Base-by-base conservation (phyloP, 2,329 filamentous ascomycete species). In the Nakataea oryzae region DNA sequence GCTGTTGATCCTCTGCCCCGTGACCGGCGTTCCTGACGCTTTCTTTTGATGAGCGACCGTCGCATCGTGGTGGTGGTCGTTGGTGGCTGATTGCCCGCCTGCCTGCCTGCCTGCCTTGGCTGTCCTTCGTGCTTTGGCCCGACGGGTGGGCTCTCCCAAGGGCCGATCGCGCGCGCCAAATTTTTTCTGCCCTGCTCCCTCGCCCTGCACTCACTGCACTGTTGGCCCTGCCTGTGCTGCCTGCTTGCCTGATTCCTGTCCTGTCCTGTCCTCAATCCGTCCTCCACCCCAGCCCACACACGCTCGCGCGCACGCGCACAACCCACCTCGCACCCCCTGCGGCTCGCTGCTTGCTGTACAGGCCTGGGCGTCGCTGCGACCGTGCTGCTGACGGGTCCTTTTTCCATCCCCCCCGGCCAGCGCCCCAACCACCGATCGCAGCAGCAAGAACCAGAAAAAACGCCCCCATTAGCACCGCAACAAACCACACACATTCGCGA, bases 401-500 rank as follows among this genome's bases (percentile, higher is more conserved):
- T 60, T 60, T 54, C 58, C 26, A 41, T n/a, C 24, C 58, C 58
- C 58, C 41, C 41, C 34, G 41, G 21, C 21, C 56, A 58, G 29
- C 34, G 58, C 57, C 34, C 61, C 59, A 57, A 61, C 58, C 47
- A 47, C 61, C 54, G 61, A 62, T 62, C 61, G 63, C 65, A 61
- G 61, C 59, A 61, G 62, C 57, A 59, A 63, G 60, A 60, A 62
- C 61, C 57, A 61, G 55, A 61, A 59, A 60, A 61, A 61, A 61
- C 26, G 68, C 65, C 70, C 72, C 68, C 67, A 67, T 71, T 57
- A 61, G 47, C 60, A 61, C 54, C 34, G 50, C 54, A 47, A 56
- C 59, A 56, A 67, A 67, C 66, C 67, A 68, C 67, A 67, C 71
- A 71, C 66, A 69, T 69, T 69, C 69, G 69, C 72, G 72, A 69